phyloP scores from a whole-genome alignment of 495 filamentous ascomycete genomes.

The Pyronema domesticum region DNA sequence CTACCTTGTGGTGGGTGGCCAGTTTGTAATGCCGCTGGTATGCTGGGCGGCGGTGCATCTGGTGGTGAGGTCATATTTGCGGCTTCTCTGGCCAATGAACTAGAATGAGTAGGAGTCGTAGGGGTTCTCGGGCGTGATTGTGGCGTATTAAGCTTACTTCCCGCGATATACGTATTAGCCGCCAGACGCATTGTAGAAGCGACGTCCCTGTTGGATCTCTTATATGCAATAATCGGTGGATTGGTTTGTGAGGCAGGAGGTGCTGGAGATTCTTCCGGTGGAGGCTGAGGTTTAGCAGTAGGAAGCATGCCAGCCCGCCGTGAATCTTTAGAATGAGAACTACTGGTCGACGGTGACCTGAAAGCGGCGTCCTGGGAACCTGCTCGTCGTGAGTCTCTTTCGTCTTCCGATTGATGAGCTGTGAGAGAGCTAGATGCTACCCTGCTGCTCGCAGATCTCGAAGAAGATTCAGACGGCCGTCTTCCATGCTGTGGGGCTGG shows the following conservation, averaged over 20 bases:
- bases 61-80: not conserved
- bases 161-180: slow-evolving; percentile 53
- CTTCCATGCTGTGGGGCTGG: slow-evolving; percentile 5
- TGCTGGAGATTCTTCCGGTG: slow-evolving; percentile 3
- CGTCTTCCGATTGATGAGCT: slow-evolving; percentile 9
- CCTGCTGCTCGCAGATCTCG: slow-evolving; percentile 16
- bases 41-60: not conserved
- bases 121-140: slow-evolving; percentile 17
- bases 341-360: slow-evolving; percentile 18
- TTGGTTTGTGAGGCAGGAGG: slow-evolving; percentile 1
- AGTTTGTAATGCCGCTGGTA: slow-evolving; percentile 11
- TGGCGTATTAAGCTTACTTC: slow-evolving; percentile 8
- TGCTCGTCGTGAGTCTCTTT: slow-evolving; percentile 12
- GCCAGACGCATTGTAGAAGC: slow-evolving; percentile 69
- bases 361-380: slow-evolving; percentile 15
- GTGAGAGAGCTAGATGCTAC: slow-evolving; percentile 10
- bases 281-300: too few species aligned
- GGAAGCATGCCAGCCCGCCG: slow-evolving; percentile 6
- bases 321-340: slow-evolving; percentile 10
- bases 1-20: slow-evolving; percentile 9
- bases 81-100: not conserved
- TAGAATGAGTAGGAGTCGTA: slow-evolving; percentile 13
- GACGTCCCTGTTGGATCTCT: slow-evolving; percentile 29
- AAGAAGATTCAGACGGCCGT: slow-evolving; percentile 19
- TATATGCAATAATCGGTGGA: not conserved